Conservation (phyloP, 2,329 filamentous ascomycete species). For the Colletotrichum sp. region DNA sequence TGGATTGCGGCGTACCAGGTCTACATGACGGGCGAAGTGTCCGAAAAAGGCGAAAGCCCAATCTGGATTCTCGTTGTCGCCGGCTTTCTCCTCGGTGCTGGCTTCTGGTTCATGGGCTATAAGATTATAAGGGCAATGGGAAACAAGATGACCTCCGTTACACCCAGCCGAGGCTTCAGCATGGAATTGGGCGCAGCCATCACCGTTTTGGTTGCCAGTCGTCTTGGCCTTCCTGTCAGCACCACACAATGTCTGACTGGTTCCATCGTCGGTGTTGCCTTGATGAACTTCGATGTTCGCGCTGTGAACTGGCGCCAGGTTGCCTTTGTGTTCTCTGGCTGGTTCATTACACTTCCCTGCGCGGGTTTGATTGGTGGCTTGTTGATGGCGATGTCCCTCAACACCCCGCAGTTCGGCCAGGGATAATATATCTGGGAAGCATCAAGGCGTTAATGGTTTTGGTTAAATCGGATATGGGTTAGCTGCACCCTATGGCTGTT, state of each 20-base stretch:
- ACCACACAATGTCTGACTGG: constrained; percentile 32
- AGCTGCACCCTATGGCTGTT: background rate
- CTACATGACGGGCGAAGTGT: constrained; percentile 33
- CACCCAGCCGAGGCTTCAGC: too few species aligned
- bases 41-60: constrained; percentile 35
- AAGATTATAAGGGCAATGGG: background rate
- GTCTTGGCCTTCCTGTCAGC: constrained; percentile 28
- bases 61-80: constrained; percentile 42
- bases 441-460: background rate
- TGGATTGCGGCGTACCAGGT: constrained; percentile 41
- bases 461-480: background rate
- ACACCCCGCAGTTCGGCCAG: constrained; percentile 24
- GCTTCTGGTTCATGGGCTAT: constrained; percentile 44
- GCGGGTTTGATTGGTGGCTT: constrained; percentile 28
- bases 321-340: constrained; percentile 29
- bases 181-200: constrained; percentile 20
- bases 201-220: constrained; percentile 27
- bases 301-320: constrained; percentile 31
- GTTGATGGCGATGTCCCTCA: constrained; percentile 28
- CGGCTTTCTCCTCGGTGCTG: constrained; percentile 40
- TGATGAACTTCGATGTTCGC: constrained; percentile 26
- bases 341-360: constrained; percentile 27
- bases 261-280: constrained; percentile 27
- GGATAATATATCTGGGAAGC: background rate
- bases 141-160: constrained; percentile 26